Conservation (phyloP, 208 protist genomes). For the Leptomonas seymouri region DNA sequence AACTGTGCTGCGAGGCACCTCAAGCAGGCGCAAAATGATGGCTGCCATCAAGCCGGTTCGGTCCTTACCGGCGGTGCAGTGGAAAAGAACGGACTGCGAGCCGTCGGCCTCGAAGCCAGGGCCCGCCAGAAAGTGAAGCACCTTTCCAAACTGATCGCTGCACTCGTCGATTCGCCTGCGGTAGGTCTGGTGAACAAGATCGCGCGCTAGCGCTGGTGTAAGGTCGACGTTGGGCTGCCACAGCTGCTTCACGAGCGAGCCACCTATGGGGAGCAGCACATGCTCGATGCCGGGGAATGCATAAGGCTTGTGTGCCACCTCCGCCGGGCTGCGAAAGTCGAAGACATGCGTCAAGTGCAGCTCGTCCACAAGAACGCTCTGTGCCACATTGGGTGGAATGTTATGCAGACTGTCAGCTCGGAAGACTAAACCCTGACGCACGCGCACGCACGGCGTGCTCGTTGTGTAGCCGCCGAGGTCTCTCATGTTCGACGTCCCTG, state of each 20-base stretch:
- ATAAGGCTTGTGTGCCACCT: constrained; percentile 34
- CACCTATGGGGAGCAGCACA: constrained; percentile 25
- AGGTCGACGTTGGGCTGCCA: constrained; percentile 1
- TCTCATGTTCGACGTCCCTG: constrained; percentile 34
- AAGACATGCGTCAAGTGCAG: constrained; percentile 34
- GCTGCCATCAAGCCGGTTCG: constrained; percentile 44
- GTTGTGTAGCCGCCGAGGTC: constrained; percentile 52
- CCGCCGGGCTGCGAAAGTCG: constrained; percentile 40
- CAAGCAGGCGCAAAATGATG: constrained; percentile 38
- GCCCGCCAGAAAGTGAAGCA: constrained; percentile 31
- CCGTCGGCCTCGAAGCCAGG: constrained; percentile 6
- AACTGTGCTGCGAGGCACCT: constrained; percentile 34
- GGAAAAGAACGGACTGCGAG: constrained; percentile 39
- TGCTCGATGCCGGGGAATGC: constrained; percentile 26
- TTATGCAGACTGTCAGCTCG: constrained; percentile 42
- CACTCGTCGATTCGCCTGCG: constrained; percentile 34
- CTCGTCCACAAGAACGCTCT: constrained; percentile 11
- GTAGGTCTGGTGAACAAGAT: constrained; percentile 19
- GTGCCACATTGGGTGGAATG: constrained; percentile 5
- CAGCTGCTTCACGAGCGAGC: constrained; percentile 18
- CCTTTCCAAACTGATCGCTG: constrained; percentile 18
- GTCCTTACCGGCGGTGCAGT: constrained; percentile 70
- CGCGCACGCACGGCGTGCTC: constrained; percentile 7
- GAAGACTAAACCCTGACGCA: constrained; percentile 27
- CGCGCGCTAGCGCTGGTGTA: constrained; percentile 6